These are phyloP conservation scores for Dicorynia guianensis DNA, from an alignment of 306 rosid genomes.

Conservation along the genomic window DNA sequence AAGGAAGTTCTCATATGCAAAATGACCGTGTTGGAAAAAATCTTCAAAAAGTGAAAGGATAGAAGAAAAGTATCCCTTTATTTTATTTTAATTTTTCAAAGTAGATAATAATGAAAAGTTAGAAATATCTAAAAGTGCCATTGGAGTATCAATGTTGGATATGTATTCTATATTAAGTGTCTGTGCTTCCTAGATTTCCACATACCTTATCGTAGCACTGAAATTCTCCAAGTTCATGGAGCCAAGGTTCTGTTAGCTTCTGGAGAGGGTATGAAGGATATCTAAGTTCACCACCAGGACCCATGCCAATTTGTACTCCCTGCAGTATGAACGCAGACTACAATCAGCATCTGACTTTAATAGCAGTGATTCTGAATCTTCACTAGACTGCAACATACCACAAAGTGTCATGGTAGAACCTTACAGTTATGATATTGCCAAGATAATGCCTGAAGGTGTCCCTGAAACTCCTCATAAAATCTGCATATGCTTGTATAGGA, in stretches of 20 bases:
- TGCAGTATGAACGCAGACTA: constrained; percentile 47
- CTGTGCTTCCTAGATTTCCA: constrained; percentile 24
- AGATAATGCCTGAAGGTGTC: constrained; percentile 66
- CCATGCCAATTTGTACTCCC: constrained; percentile 95
- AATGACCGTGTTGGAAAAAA: too few relatives aligned
- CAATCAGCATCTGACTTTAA: constrained; percentile 28
- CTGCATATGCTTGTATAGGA: constrained; percentile 83
- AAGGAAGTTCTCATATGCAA: too few relatives aligned
- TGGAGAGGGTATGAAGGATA: constrained; percentile 72
- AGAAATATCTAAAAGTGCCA: too few relatives aligned
- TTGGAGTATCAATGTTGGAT: too few relatives aligned
- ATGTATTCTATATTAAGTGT: too few relatives aligned
- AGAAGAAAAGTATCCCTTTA: too few relatives aligned
- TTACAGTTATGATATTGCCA: constrained; percentile 80
- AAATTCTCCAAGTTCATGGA: constrained; percentile 78
- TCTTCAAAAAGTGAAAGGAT: too few relatives aligned
- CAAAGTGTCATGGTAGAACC: constrained; percentile 41
- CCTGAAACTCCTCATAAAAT: constrained; percentile 89
- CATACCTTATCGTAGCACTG: constrained; percentile 93
- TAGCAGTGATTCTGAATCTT: constrained; percentile 31
- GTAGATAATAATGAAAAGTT: too few relatives aligned
- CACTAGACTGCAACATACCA: constrained; percentile 15
- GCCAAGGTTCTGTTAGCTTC: constrained; percentile 58
- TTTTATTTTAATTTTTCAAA: too few relatives aligned
- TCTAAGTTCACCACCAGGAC: constrained; percentile 91